phyloP scores from a whole-genome alignment of 495 filamentous ascomycete genomes.

The Aspergillus mulundensis region DNA sequence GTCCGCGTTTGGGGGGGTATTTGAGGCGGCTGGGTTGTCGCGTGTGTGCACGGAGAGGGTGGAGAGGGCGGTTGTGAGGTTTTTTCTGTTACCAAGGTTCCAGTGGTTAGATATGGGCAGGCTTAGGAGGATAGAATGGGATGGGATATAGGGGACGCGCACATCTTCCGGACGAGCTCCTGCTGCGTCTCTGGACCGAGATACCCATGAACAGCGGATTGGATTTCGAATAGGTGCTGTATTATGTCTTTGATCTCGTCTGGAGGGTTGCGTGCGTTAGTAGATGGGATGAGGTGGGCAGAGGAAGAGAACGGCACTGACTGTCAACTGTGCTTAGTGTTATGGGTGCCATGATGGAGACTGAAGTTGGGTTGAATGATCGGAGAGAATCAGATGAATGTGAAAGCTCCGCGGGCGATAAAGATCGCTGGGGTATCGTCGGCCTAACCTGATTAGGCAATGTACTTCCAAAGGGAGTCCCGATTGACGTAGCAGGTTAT shows the following conservation, averaged over 20 bases:
- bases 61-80: slow-evolving; percentile 38
- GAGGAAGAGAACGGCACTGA: slow-evolving; percentile 21
- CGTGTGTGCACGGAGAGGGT: slow-evolving; percentile 40
- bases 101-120: no score
- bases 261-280: slow-evolving; percentile 15
- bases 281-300: not conserved
- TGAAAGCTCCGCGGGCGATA: slow-evolving; percentile 1
- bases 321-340: slow-evolving; percentile 48
- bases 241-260: slow-evolving; percentile 58
- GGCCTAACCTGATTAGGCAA: slow-evolving; percentile 3
- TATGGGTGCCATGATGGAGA: slow-evolving; percentile 40
- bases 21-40: slow-evolving; percentile 28
- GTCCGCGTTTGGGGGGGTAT: slow-evolving; percentile 20
- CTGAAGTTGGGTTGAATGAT: not conserved
- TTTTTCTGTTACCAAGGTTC: slow-evolving; percentile 32
- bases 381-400: not conserved
- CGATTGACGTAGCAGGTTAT: no score
- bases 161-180: slow-evolving; percentile 62
- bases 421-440: not conserved
- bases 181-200: slow-evolving; percentile 58
- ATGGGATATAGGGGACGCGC: slow-evolving; percentile 21
- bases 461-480: no score
- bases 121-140: not conserved
- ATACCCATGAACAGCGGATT: slow-evolving; percentile 68
- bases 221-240: slow-evolving; percentile 82